A percentile compares a stretch with the other conserved stretches of the same genome.
These are phyloP conservation scores for Chrysoporthe cubensis DNA, from an alignment of 2,329 filamentous ascomycete genomes.

Conservation along the genomic window DNA sequence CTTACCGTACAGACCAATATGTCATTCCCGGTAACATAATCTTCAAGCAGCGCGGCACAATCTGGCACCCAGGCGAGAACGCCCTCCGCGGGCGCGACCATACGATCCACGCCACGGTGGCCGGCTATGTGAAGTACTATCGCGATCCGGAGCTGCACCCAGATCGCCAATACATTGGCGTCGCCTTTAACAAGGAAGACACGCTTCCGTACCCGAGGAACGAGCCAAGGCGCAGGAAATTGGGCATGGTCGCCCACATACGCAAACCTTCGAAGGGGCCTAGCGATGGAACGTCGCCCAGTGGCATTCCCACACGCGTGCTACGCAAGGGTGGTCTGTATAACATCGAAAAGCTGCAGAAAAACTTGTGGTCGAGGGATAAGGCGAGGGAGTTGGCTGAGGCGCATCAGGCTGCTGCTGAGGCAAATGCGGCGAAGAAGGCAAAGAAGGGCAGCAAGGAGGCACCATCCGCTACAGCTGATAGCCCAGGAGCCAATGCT, in stretches of 20 bases:
- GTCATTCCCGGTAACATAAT: conserved; percentile 97
- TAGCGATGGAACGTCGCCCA: conserved; percentile 38
- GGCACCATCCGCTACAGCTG: neutral
- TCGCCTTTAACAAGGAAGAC: conserved; percentile 83
- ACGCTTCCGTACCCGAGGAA: conserved; percentile 77
- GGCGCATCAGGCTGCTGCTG: conserved; percentile 22
- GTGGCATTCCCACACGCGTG: conserved; percentile 40
- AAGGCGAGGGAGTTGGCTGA: conserved; percentile 29
- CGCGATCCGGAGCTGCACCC: conserved; percentile 82
- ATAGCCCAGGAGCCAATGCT: neutral
- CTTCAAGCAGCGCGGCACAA: conserved; percentile 92
- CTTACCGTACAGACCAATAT: conserved; percentile 69
- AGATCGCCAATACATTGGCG: conserved; percentile 90
- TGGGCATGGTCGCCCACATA: conserved; percentile 70
- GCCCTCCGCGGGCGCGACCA: conserved; percentile 94
- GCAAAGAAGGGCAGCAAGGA: neutral
- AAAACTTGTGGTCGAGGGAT: conserved; percentile 28
- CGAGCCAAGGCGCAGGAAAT: conserved; percentile 71
- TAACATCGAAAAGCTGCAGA: conserved; percentile 20
- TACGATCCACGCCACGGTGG: conserved; percentile 84
- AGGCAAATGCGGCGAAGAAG: conserved; percentile 3
- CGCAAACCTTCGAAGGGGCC: conserved; percentile 38
- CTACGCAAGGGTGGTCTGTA: conserved; percentile 35
- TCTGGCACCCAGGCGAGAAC: conserved; percentile 96
- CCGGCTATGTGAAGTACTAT: conserved; percentile 97